These are phyloP conservation scores for Phytophthora colocasiae DNA, from an alignment of 352 stramenopile species.

Conservation along the genomic window DNA sequence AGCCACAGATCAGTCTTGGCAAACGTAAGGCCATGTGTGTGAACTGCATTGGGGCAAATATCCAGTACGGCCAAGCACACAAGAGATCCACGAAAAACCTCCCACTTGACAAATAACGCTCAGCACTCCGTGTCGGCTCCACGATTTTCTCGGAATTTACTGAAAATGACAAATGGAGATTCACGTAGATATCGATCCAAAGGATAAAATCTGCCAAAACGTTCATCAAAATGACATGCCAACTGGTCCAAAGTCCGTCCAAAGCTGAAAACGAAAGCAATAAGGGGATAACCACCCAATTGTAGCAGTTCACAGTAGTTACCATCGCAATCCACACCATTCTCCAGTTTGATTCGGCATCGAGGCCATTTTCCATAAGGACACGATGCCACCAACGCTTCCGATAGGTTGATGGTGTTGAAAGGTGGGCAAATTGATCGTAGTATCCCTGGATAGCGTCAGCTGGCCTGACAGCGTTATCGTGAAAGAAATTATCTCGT, in stretches of 20 bases:
- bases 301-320: conserved; percentile 52
- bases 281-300: conserved; percentile 59
- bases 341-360: conserved; percentile 45
- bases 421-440: conserved; percentile 47
- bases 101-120: conserved; percentile 46
- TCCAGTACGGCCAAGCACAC: conserved; percentile 47
- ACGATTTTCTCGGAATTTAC: conserved; percentile 57
- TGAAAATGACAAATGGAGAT: conserved; percentile 56
- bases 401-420: conserved; percentile 7
- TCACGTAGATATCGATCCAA: conserved; percentile 60
- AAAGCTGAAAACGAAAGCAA: conserved; percentile 56
- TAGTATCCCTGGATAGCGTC: conserved; percentile 70
- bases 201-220: conserved; percentile 41
- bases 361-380: conserved; percentile 42
- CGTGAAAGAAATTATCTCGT: conserved; percentile 48
- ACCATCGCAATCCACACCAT: conserved; percentile 61
- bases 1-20: conserved; percentile 38
- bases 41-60: conserved; percentile 35
- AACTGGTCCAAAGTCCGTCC: conserved; percentile 31
- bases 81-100: conserved; percentile 41
- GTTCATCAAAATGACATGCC: conserved; percentile 44
- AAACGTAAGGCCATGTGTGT: conserved; percentile 29
- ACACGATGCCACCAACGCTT: conserved; percentile 48
- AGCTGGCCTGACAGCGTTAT: conserved; percentile 26
- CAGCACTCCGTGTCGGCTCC: conserved; percentile 42